Base-by-base conservation (phyloP, 495 filamentous ascomycete genomes). In the Neurospora sp. region DNA sequence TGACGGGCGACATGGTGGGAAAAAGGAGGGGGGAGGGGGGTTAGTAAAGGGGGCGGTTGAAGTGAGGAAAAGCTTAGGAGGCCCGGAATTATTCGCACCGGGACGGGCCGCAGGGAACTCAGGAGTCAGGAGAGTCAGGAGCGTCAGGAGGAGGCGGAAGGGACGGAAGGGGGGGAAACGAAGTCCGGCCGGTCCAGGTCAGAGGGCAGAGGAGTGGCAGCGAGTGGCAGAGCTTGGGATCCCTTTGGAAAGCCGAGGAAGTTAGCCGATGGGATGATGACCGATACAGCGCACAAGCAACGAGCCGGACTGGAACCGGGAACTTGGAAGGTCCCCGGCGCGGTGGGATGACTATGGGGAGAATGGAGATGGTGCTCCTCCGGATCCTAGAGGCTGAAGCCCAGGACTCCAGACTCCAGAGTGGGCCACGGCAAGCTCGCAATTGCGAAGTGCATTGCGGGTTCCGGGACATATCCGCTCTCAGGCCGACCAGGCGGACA, bases 1-100 rank as follows among this genome's bases (percentile, higher is more conserved):
- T 39, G 80, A 79, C 70, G 79, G 78, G 39, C 39, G 77, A 72
- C 80, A 81, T 81, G 79, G 71, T 75, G 79, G 20, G 70, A 66
- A 73, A 38, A 71, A 42, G 72, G 62, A 69, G 69, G 73, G 73
- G 46, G 42, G 39, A 69, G 37, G 72, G 70, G 70, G 75, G 39
- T 75, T 72, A 39, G 73, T 72, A 62, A 73, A 73, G 23, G 66
- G 72, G 35, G 69, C n/a, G 48, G 75, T 71, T 72, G 72, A 48
- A 69, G 69, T 74, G 62, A 46, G 20, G 38, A 42, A 46, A 27
- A 71, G 37, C 38, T 14, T 9, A 35, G 39, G 40, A 66, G 72
- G 71, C 23, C 70, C 72, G 71, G 72, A 69, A 69, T 72, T 69
- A 48, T 18, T 69, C 62, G 70, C 75, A 69, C 78, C 78, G 79